Percentiles rank a stretch among this genome's conserved stretches.
Evolutionary conservation across 1,284 basidiomycete species (phyloP).

Genomic region (Golubevia pallescens): DNA sequence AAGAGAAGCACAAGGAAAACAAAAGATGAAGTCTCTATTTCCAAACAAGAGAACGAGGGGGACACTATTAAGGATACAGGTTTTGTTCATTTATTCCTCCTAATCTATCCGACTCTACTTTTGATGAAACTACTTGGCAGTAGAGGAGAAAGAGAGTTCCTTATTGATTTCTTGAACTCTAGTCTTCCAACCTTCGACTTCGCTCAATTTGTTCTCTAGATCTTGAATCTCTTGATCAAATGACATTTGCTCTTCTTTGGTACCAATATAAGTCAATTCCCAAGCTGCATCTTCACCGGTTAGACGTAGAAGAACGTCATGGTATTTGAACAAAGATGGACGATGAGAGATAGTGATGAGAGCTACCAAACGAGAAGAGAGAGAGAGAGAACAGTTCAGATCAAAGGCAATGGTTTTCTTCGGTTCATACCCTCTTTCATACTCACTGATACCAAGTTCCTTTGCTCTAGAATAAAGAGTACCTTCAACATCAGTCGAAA

Average conservation of each 20-base stretch:
- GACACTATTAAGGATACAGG: no score
- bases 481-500: slow-evolving; percentile 94
- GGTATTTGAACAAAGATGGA: slow-evolving; percentile 70
- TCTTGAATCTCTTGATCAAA: slow-evolving; percentile 67
- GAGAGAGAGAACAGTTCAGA: background rate
- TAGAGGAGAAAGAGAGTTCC: slow-evolving; percentile 59
- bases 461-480: slow-evolving; percentile 95
- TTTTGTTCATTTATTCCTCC: no score
- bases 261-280: slow-evolving; percentile 75
- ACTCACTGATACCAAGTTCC: slow-evolving; percentile 77
- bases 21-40: no score
- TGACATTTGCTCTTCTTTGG: slow-evolving; percentile 75
- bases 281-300: slow-evolving; percentile 73
- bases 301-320: slow-evolving; percentile 79
- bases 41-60: no score
- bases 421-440: no score
- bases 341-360: slow-evolving; percentile 87
- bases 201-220: slow-evolving; percentile 62
- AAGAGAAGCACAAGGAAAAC: no score
- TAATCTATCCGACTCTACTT: slow-evolving; percentile 1
- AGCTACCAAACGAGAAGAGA: slow-evolving; percentile 56
- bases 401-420: no score
- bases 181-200: slow-evolving; percentile 65
- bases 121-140: slow-evolving; percentile 9
- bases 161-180: slow-evolving; percentile 64